phyloP scores from a whole-genome alignment of 202 grass and related monocot species.

The Brachypodium distachyon region DNA sequence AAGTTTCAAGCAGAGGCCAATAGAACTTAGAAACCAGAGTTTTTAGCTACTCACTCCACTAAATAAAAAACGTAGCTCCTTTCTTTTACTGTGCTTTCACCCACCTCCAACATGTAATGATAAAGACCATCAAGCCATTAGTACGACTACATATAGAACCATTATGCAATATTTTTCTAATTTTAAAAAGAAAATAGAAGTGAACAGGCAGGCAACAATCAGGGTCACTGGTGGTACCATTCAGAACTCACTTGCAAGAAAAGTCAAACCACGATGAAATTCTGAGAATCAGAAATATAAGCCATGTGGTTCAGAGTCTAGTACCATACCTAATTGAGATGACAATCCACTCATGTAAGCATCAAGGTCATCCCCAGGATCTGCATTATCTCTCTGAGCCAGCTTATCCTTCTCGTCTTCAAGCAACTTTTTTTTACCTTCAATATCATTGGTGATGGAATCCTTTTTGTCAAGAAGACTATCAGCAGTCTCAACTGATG shows the following conservation, averaged over 20 bases:
- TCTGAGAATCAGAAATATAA: background rate
- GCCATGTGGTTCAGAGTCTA: background rate
- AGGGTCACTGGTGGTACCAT: background rate
- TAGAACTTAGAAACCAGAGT: background rate
- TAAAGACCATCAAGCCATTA: background rate
- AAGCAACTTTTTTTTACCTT: slow-evolving; percentile 68
- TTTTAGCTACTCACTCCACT: background rate
- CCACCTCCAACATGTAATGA: background rate
- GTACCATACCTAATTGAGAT: slow-evolving; percentile 77
- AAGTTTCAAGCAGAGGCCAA: background rate
- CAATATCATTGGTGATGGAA: slow-evolving; percentile 55
- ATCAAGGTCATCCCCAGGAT: slow-evolving; percentile 84
- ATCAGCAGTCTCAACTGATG: slow-evolving; percentile 83
- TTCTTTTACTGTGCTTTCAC: background rate
- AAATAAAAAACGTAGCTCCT: background rate
- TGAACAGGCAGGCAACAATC: background rate
- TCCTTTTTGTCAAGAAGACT: slow-evolving; percentile 92
- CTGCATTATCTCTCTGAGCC: slow-evolving; percentile 15
- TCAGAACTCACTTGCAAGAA: background rate
- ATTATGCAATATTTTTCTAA: background rate
- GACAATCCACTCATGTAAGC: slow-evolving; percentile 91
- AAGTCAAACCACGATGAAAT: background rate
- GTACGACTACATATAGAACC: background rate
- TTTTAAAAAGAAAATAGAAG: background rate
- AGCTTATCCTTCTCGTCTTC: slow-evolving; percentile 68